Evolutionary conservation across 768 basidiomycete genomes (phyloP).

Genomic region (Pilatotrama ljubarskyi): DNA sequence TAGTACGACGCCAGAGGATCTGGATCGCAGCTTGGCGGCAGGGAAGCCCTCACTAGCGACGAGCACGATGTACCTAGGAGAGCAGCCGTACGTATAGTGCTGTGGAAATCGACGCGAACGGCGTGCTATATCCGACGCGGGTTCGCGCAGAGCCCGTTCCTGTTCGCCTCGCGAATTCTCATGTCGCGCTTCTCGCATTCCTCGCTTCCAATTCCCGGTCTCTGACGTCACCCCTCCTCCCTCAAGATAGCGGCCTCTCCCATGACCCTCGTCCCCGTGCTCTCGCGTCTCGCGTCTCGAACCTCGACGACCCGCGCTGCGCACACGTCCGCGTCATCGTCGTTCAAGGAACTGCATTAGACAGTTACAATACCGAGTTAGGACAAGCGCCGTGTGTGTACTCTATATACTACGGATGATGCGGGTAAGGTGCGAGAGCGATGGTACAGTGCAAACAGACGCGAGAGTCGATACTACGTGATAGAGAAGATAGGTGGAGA

Average conservation of each 20-base stretch:
- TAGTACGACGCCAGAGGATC: no score
- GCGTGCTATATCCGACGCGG: slow-evolving; percentile 1
- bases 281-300: no score
- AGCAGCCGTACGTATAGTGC: not conserved
- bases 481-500: slow-evolving; percentile 4
- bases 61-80: no score
- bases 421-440: slow-evolving; percentile 22
- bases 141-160: not conserved
- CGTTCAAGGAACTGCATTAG: slow-evolving; percentile 11
- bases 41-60: not conserved
- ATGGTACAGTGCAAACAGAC: slow-evolving; percentile 15
- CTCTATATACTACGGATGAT: slow-evolving; percentile 21
- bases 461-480: slow-evolving; percentile 1
- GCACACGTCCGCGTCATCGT: not conserved
- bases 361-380: slow-evolving; percentile 15
- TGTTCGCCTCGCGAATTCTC: not conserved
- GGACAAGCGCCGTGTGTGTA: slow-evolving; percentile 15
- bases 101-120: not conserved
- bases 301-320: no score
- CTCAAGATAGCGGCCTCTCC: not conserved
- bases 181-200: not conserved
- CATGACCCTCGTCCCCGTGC: slow-evolving; percentile 5
- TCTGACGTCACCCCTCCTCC: slow-evolving; percentile 1
- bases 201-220: not conserved
- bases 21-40: no score